Percentiles rank a stretch among this genome's conserved stretches.
Conservation (phyloP, 495 filamentous ascomycete species). For the Letharia lupina region DNA sequence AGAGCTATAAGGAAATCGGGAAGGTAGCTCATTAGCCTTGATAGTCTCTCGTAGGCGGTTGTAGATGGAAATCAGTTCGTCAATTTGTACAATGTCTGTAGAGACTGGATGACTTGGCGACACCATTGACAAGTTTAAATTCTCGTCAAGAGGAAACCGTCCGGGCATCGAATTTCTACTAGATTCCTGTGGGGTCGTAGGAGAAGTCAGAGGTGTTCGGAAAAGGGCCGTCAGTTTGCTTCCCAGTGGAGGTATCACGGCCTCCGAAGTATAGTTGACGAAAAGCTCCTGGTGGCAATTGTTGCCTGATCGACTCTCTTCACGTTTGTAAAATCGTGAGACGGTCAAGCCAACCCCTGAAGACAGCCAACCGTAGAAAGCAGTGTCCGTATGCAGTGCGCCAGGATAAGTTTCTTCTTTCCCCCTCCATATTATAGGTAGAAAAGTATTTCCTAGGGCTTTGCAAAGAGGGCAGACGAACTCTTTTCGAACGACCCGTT, state of each 20-base stretch:
- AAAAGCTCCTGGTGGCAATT: slow-evolving; percentile 50
- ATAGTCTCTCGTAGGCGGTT: slow-evolving; percentile 72
- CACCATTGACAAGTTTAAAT: slow-evolving; percentile 28
- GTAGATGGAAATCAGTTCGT: slow-evolving; percentile 75
- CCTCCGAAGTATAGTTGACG: slow-evolving; percentile 50
- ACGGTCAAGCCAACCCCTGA: slow-evolving; percentile 35
- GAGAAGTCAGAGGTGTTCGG: slow-evolving; percentile 25
- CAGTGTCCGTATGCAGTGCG: slow-evolving; percentile 44
- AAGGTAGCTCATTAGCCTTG: slow-evolving; percentile 55
- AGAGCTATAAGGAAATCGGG: slow-evolving; percentile 39
- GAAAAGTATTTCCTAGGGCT: slow-evolving; percentile 87
- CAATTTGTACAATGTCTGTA: slow-evolving; percentile 39
- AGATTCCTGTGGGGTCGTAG: slow-evolving; percentile 28
- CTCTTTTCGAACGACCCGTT: slow-evolving; percentile 64
- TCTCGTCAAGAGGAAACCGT: slow-evolving; percentile 36
- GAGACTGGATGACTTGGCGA: slow-evolving; percentile 33
- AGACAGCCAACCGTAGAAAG: slow-evolving; percentile 60
- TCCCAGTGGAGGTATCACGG: slow-evolving; percentile 53
- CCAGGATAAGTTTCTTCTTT: slow-evolving; percentile 76
- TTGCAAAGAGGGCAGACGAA: slow-evolving; percentile 99
- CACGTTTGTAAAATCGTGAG: slow-evolving; percentile 35
- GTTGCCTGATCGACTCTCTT: slow-evolving; percentile 31
- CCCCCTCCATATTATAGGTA: slow-evolving; percentile 92
- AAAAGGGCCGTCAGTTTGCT: slow-evolving; percentile 47
- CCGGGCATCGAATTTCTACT: slow-evolving; percentile 38